Base-by-base conservation (phyloP, 2,329 filamentous ascomycete species). In the Aspergillus carbonarius region DNA sequence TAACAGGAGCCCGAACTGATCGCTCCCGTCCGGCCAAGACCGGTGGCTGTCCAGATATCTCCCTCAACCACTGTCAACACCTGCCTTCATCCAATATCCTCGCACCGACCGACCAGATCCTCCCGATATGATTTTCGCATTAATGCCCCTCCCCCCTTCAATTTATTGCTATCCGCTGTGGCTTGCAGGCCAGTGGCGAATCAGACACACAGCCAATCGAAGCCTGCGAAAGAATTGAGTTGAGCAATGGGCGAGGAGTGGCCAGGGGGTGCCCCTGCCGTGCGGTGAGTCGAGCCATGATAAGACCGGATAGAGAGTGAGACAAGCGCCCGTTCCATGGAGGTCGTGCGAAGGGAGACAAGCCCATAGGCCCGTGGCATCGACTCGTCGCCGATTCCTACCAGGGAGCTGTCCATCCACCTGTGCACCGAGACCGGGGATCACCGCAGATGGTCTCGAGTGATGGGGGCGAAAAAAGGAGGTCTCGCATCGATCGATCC, bases 251-350 rank as follows among this genome's bases (percentile, higher is more conserved):
- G 47, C 35, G 37, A 32, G 20, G 27, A 30, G n/a, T 20, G 37
- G 30, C 35, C 37, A 35, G 50, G 50, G 50, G 50, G 35, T 27
- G 37, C 25, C 51, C 51, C 37, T 54, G 51, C 40, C 37, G 51
- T 54, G 51, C 51, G 51, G 51, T 54, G 51, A 54, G 51, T 54
- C 51, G 51, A 54, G 51, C 25, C 51, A 54, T 42, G 51, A 54
- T 54, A 54, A 54, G 51, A 54, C 51, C 51, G 25, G 51, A 27
- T 13, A 37, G 25, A 32, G 15, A 23, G 51, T 54, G 51, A 54
- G 51, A 54, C 51, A 54, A 54, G 37, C 51, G 51, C 51, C 39
- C 51, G 37, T 23, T 25, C 37, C 23, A 30, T 44, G 51, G 17
- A 20, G 25, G 51, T 54, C 37, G 37, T 32, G 51, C 37, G 51